Conservation (phyloP, 2,329 filamentous ascomycete species). For the Cercospora brassicicola region DNA sequence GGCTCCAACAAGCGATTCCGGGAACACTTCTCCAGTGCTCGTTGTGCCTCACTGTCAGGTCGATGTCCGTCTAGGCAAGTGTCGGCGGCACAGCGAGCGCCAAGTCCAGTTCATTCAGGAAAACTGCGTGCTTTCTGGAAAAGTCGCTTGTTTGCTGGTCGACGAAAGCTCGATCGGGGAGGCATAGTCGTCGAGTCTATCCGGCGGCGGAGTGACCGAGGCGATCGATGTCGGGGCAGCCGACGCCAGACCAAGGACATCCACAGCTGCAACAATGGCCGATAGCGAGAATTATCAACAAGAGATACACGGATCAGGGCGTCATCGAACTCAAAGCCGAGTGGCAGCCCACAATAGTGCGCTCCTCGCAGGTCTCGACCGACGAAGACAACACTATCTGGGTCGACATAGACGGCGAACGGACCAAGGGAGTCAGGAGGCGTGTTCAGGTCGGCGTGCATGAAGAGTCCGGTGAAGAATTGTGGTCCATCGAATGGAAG, state of each 20-base stretch:
- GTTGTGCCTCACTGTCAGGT: neutral
- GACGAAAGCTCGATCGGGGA: neutral
- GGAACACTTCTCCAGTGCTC: neutral
- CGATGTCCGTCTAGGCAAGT: too few relatives aligned
- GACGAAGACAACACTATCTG: neutral
- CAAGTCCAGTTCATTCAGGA: neutral
- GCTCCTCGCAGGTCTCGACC: neutral
- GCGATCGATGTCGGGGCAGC: neutral
- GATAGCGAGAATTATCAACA: neutral
- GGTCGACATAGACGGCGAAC: neutral
- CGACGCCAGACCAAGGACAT: neutral
- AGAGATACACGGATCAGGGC: slow-evolving; percentile 1
- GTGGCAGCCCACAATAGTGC: neutral
- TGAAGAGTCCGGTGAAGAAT: neutral
- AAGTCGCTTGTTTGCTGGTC: neutral
- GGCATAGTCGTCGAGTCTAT: neutral
- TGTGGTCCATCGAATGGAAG: slow-evolving; percentile 7
- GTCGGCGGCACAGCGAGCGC: neutral
- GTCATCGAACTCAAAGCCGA: slow-evolving; percentile 1
- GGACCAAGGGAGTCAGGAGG: neutral
- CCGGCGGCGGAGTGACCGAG: too few relatives aligned
- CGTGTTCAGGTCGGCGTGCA: neutral
- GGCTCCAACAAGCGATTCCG: neutral
- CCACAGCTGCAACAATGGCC: neutral
- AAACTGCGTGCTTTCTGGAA: neutral